phyloP scores from a whole-genome alignment of 305 asterid genomes.

The Petunia hybrid region DNA sequence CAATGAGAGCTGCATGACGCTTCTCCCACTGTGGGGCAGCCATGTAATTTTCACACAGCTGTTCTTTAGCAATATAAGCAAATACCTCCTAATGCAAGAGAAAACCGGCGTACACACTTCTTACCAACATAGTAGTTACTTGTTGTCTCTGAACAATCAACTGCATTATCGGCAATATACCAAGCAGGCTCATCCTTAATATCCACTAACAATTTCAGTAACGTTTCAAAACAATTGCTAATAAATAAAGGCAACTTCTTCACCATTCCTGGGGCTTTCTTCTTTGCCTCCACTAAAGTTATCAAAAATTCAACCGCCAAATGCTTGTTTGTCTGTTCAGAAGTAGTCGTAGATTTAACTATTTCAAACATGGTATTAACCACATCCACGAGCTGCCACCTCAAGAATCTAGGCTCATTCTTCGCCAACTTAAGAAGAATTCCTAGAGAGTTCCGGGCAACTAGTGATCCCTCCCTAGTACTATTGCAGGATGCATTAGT shows the following conservation, averaged over 20 bases:
- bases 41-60: conserved; percentile 29
- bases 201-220: conserved; percentile 37
- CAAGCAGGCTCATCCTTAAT: conserved; percentile 38
- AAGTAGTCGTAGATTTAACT: conserved; percentile 30
- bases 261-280: conserved; percentile 40
- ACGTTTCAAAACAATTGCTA: conserved; percentile 30
- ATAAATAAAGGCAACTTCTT: conserved; percentile 39
- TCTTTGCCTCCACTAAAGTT: conserved; percentile 36
- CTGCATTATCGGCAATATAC: conserved; percentile 35
- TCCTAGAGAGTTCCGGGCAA: conserved; percentile 33
- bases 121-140: conserved; percentile 35
- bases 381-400: conserved; percentile 1
- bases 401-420: conserved; percentile 37
- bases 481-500: conserved; percentile 32
- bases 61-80: conserved; percentile 36
- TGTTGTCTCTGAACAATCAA: conserved; percentile 34
- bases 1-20: neutral
- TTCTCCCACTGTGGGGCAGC: conserved; percentile 41
- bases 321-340: conserved; percentile 36
- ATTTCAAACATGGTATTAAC: conserved; percentile 34
- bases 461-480: conserved; percentile 27
- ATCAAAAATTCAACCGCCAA: conserved; percentile 38
- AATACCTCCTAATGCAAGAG: conserved; percentile 38
- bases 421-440: conserved; percentile 37
- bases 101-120: conserved; percentile 37